Evolutionary conservation across 176 grass and related monocot species (phyloP), one percentile per base, ranked within the genome.

Genomic region (Avena eriantha): DNA sequence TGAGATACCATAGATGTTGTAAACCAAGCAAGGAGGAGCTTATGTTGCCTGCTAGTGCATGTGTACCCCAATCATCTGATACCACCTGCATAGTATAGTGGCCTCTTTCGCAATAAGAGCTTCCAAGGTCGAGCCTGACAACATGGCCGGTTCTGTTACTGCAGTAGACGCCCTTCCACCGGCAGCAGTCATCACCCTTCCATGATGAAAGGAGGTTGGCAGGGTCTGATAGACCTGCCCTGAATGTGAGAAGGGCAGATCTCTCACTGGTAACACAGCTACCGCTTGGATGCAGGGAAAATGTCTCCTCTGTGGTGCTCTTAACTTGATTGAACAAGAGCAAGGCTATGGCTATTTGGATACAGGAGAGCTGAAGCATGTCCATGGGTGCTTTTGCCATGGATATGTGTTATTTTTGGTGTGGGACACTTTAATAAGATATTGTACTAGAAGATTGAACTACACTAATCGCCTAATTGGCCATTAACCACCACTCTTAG

Each of bases 41-140:
- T 61, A 61, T 61, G 22, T 61, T 61, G 22, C 22, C 59, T 5
- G 59, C 59, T 61, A 61, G 59, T 1, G 4, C 2, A 18, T 58
- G 7, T 2, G 7, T 46, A 46, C 0, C 21, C 16, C 5, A 3
- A 54, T 18, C 16, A 15, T 13, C 36, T 39, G 4, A 39, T 39
- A 39, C 36, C 36, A 41, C 36, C 6, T 41, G 5, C 6, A 1
- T 41, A 41, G 5, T 5, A 6, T 7, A 7, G 4, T 36, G 4
- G 36, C 36, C 36, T 7, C 4, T 41, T 41, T 7, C 17, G 3
- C 7, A 10, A 60, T 23, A 2, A 10, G 3, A 0, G 58, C 58
- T 3, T 61, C 0, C 0, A 0, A 61, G 59, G 4, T 61, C 59
- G 0, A 61, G 59, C 10, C 0, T 2, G 22, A 61, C 10, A 26